Evolutionary conservation across 768 basidiomycete species (phyloP).

Genomic region (Boletus pseudo-olivaceus): DNA sequence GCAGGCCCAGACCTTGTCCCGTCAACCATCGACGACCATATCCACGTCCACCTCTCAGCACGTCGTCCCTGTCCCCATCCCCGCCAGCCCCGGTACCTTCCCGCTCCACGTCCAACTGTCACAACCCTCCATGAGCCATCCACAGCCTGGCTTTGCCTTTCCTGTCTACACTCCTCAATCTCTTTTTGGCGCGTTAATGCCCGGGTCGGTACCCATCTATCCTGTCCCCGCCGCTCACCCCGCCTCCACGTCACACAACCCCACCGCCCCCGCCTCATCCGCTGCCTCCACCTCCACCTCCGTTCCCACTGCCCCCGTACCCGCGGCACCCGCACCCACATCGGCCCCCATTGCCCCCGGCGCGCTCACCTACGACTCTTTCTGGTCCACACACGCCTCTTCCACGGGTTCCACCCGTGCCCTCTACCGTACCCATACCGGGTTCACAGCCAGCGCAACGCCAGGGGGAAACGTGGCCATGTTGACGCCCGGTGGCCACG

Average conservation of each 20-base stretch:
- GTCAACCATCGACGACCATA: background rate
- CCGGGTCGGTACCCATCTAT: background rate
- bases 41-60: constrained; percentile 1
- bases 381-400: constrained; percentile 55
- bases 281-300: background rate
- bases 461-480: constrained; percentile 29
- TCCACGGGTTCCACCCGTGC: constrained; percentile 25
- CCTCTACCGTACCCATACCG: constrained; percentile 29
- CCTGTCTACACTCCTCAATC: background rate
- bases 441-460: constrained; percentile 25
- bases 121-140: constrained; percentile 6
- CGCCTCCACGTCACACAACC: background rate
- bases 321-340: constrained; percentile 3
- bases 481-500: constrained; percentile 31
- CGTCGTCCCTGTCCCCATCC: background rate
- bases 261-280: background rate
- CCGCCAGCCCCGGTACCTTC: background rate
- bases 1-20: background rate
- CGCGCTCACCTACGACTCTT: constrained; percentile 56
- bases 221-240: background rate
- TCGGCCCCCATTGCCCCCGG: constrained; percentile 15
- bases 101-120: constrained; percentile 1
- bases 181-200: background rate
- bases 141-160: constrained; percentile 5
- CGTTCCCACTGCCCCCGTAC: background rate